phyloP scores from a whole-genome alignment of 768 basidiomycete species.

The Naganishia randhawae region DNA sequence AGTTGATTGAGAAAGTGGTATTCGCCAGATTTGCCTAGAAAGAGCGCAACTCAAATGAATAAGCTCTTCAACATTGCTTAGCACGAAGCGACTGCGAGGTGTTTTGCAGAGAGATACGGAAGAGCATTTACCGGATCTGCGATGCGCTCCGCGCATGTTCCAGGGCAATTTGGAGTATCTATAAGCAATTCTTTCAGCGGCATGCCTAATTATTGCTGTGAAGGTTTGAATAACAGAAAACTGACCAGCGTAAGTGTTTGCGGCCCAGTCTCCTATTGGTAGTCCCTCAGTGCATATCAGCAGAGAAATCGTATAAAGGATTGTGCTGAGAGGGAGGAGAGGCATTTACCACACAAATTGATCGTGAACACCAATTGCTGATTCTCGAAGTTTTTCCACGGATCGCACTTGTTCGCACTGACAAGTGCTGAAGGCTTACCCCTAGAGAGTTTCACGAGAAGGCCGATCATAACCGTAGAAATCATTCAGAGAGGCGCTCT shows the following conservation, averaged over 20 bases:
- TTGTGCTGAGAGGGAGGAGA: neutral
- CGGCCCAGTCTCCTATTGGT: conserved; percentile 46
- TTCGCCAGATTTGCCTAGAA: conserved; percentile 44
- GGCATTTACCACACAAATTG: conserved; percentile 45
- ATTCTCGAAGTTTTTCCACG: conserved; percentile 41
- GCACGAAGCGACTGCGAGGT: too few relatives aligned
- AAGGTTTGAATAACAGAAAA: neutral
- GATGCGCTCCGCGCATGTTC: conserved; percentile 45
- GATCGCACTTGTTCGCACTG: conserved; percentile 45
- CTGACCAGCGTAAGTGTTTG: conserved; percentile 39
- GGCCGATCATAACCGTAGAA: neutral
- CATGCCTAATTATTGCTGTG: neutral
- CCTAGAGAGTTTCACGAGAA: conserved; percentile 31
- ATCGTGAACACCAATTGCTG: conserved; percentile 48
- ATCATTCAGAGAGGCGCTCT: too few relatives aligned
- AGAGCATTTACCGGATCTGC: conserved; percentile 35
- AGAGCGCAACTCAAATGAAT: neutral
- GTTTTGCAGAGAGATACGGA: too few relatives aligned
- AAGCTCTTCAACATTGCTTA: neutral
- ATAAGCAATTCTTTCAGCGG: conserved; percentile 31
- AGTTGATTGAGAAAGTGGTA: conserved; percentile 47
- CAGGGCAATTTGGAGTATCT: conserved; percentile 41
- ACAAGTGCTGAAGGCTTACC: conserved; percentile 42
- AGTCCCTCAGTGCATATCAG: neutral
- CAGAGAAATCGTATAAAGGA: neutral